These are phyloP conservation scores for Angomonas desouzai DNA, from an alignment of 208 protist species.

Conservation along the genomic window DNA sequence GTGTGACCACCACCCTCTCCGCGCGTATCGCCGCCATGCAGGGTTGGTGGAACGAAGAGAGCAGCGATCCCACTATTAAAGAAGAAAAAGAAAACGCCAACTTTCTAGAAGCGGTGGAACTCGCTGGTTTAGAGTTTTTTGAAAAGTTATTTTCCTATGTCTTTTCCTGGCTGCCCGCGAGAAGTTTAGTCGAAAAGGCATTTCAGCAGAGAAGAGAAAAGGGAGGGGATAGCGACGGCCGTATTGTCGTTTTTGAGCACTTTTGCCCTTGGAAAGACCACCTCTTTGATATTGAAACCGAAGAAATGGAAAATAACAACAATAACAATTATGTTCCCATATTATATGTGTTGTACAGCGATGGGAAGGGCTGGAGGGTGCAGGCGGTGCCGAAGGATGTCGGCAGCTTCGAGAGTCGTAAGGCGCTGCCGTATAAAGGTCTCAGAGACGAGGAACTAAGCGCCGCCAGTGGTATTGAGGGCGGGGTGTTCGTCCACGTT, in stretches of 20 bases:
- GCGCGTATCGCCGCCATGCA: constrained; percentile 82
- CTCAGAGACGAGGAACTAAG: constrained; percentile 90
- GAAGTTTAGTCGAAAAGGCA: constrained; percentile 73
- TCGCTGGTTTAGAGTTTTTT: constrained; percentile 87
- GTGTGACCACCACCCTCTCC: constrained; percentile 63
- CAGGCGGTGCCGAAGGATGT: constrained; percentile 80
- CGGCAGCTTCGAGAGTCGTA: constrained; percentile 73
- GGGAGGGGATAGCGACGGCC: constrained; percentile 45
- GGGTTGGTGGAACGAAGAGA: constrained; percentile 86
- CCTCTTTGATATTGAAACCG: constrained; percentile 86
- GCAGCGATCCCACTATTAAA: not conserved
- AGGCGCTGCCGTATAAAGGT: constrained; percentile 91
- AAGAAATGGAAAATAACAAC: constrained; percentile 16
- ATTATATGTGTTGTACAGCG: constrained; percentile 89
- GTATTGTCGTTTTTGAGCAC: constrained; percentile 77
- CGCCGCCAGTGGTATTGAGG: constrained; percentile 75
- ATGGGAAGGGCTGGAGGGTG: constrained; percentile 89
- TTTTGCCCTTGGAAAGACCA: constrained; percentile 94
- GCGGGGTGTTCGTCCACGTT: constrained; percentile 94
- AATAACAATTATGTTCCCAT: constrained; percentile 20
- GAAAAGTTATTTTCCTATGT: constrained; percentile 72
- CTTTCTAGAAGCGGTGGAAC: constrained; percentile 87
- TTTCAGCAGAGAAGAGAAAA: constrained; percentile 40
- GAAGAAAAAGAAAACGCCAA: constrained; percentile 34
- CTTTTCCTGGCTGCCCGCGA: constrained; percentile 90